Conservation (phyloP, 768 basidiomycete genomes). For the Psilocybe azurescens region DNA sequence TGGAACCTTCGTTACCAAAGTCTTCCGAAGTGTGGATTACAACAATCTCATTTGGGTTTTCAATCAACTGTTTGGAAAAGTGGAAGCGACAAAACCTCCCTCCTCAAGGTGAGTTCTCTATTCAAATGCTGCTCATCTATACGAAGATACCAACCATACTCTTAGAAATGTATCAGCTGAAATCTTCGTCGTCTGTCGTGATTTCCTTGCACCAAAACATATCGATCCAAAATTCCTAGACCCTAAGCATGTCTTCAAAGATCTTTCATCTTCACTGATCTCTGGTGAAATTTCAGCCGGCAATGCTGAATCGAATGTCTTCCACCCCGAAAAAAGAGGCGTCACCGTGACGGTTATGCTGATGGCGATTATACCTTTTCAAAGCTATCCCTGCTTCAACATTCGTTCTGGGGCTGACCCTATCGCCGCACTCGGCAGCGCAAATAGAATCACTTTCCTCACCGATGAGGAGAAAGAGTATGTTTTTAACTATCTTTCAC, state of each 20-base stretch:
- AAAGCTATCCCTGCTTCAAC: slow-evolving; percentile 70
- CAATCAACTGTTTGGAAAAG: slow-evolving; percentile 92
- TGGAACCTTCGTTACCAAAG: slow-evolving; percentile 96
- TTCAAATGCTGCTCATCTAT: background rate
- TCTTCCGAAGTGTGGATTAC: slow-evolving; percentile 98
- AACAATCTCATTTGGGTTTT: slow-evolving; percentile 99
- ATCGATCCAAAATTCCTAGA: slow-evolving; percentile 99
- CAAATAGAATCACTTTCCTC: slow-evolving; percentile 78
- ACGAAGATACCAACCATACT: slow-evolving; percentile 6
- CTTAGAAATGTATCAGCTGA: slow-evolving; percentile 96
- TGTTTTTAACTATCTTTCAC: slow-evolving; percentile 19
- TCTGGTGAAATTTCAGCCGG: slow-evolving; percentile 58
- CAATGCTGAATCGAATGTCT: slow-evolving; percentile 87
- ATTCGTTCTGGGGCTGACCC: slow-evolving; percentile 78
- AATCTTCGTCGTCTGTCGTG: slow-evolving; percentile 98
- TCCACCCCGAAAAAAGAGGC: slow-evolving; percentile 95
- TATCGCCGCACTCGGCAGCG: slow-evolving; percentile 75
- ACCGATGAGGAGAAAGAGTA: slow-evolving; percentile 88
- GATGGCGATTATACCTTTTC: slow-evolving; percentile 95
- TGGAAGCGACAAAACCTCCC: slow-evolving; percentile 98
- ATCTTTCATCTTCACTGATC: slow-evolving; percentile 57
- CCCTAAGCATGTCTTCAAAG: slow-evolving; percentile 97
- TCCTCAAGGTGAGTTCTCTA: slow-evolving; percentile 78
- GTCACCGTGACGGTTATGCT: slow-evolving; percentile 92
- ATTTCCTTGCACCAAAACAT: slow-evolving; percentile 91